Conservation (phyloP, 345 rosid species). For the Zanthoxylum bungeanum region DNA sequence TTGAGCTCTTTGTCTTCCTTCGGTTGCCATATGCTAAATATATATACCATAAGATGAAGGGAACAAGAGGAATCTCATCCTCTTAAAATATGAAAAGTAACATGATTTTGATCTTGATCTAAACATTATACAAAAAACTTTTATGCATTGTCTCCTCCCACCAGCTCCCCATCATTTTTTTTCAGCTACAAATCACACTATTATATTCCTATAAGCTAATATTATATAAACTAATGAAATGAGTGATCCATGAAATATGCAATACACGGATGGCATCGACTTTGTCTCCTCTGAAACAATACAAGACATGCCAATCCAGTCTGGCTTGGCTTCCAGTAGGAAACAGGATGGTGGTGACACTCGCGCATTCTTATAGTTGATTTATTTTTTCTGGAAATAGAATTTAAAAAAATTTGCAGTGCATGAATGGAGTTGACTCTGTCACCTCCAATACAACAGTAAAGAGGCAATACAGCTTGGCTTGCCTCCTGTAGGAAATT, state of each 20-base stretch:
- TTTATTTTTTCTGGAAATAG: background rate
- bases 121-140: background rate
- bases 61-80: constrained; percentile 18
- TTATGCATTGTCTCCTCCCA: background rate
- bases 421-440: background rate
- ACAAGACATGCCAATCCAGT: background rate
- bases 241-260: too few relatives aligned
- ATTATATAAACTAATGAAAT: background rate
- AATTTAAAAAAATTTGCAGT: background rate
- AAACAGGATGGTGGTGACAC: background rate
- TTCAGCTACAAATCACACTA: background rate
- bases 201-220: background rate
- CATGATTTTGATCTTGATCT: background rate
- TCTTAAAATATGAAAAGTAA: background rate
- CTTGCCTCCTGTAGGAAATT: background rate
- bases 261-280: background rate
- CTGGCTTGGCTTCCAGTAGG: background rate
- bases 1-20: background rate
- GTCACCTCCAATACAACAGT: background rate
- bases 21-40: background rate
- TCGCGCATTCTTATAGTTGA: background rate
- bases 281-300: background rate
- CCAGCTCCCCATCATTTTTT: background rate
- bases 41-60: background rate
- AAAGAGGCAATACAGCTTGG: background rate